phyloP scores from a whole-genome alignment of 306 rosid species.

The Fragaria ananassa region DNA sequence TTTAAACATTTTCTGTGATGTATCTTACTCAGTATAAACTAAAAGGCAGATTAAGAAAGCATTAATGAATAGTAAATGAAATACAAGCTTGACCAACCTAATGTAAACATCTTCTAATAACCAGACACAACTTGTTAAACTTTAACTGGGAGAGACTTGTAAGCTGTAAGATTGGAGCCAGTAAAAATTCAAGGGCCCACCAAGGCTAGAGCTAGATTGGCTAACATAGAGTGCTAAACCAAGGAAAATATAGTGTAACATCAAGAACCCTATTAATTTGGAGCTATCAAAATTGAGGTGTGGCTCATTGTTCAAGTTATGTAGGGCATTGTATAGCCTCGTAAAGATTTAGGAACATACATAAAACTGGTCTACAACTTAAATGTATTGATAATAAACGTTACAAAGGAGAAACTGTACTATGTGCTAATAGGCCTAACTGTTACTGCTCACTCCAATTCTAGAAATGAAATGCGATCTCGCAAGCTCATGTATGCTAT shows the following conservation, averaged over 20 bases:
- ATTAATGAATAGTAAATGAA: not conserved
- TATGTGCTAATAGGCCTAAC: not conserved
- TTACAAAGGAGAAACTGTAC: not conserved
- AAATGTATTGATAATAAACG: not conserved
- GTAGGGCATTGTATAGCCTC: not conserved
- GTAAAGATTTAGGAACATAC: not conserved
- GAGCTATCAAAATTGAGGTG: not conserved
- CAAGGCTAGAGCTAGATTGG: not conserved
- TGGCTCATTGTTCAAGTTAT: not conserved
- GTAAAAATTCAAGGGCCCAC: not conserved
- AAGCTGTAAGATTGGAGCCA: not conserved
- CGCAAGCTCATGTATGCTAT: not conserved
- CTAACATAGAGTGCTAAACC: not conserved
- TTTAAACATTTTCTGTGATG: not conserved
- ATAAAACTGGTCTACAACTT: not conserved
- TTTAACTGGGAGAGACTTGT: not conserved
- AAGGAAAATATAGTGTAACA: not conserved
- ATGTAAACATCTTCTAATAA: no score
- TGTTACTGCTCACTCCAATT: no score
- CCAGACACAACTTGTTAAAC: no score
- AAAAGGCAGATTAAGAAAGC: not conserved
- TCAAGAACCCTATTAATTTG: not conserved
- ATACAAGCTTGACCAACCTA: not conserved
- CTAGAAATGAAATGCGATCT: not conserved
- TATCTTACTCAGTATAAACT: not conserved